These are phyloP conservation scores for Tulasnella sp. DNA, from an alignment of 768 basidiomycete genomes.

Conservation along the genomic window DNA sequence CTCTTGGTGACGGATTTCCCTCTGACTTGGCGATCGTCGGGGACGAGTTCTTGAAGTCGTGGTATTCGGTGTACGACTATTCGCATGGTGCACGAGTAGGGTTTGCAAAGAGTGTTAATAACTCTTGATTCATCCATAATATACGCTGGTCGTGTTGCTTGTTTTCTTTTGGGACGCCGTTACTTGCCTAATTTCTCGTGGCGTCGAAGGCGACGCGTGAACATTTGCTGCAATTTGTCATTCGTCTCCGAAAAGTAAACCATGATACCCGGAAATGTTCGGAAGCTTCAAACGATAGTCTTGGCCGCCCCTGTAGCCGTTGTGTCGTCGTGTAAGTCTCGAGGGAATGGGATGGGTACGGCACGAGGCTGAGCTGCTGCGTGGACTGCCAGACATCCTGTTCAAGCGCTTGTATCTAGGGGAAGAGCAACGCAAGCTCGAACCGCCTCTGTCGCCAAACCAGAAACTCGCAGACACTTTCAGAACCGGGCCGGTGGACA, in stretches of 20 bases:
- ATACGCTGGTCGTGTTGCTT: background rate
- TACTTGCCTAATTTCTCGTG: too few species aligned
- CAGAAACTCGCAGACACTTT: conserved; percentile 11
- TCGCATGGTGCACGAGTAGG: conserved; percentile 9
- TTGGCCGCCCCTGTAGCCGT: conserved; percentile 52
- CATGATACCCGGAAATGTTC: conserved; percentile 32
- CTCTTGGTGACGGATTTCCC: conserved; percentile 36
- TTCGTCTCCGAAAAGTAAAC: too few species aligned
- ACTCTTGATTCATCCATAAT: background rate
- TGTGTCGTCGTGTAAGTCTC: conserved; percentile 42
- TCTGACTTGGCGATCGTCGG: conserved; percentile 47
- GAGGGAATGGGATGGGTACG: background rate
- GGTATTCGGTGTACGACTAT: conserved; percentile 22
- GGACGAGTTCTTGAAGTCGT: conserved; percentile 55
- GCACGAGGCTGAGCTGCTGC: background rate
- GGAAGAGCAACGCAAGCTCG: conserved; percentile 31
- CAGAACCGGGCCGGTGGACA: background rate
- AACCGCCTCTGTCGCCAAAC: background rate
- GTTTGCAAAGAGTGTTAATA: conserved; percentile 1
- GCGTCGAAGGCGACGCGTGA: too few species aligned
- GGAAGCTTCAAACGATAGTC: conserved; percentile 42
- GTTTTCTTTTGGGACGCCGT: background rate
- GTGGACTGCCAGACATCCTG: conserved; percentile 38
- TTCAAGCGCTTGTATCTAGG: conserved; percentile 51
- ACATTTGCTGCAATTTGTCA: too few species aligned